A percentile compares a stretch with the other conserved stretches of the same genome.
These are phyloP conservation scores for Aspergillus hiratsukae DNA, from an alignment of 2,329 filamentous ascomycete genomes.

Conservation along the genomic window DNA sequence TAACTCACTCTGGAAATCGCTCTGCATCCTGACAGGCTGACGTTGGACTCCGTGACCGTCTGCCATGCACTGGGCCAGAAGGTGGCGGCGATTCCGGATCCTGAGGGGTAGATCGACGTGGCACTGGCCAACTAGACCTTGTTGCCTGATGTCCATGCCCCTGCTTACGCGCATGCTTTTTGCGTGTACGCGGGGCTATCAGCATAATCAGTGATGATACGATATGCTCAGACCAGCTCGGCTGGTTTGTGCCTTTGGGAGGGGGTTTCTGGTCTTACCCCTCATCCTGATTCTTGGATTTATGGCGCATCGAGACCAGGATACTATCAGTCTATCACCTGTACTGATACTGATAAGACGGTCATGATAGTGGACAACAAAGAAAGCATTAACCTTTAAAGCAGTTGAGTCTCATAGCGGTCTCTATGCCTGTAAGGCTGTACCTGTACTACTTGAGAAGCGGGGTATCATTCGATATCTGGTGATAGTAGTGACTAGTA, in stretches of 20 bases:
- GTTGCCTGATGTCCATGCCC: neutral
- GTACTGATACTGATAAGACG: neutral
- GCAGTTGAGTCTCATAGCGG: neutral
- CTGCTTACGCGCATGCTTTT: neutral
- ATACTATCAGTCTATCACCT: neutral
- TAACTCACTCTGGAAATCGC: constrained; percentile 5
- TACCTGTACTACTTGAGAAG: neutral
- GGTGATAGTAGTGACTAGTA: neutral
- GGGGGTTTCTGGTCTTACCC: neutral
- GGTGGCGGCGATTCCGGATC: neutral
- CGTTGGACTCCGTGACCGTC: neutral
- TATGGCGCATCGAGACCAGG: neutral
- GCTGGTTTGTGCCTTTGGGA: neutral
- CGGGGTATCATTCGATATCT: neutral
- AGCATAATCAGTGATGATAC: neutral
- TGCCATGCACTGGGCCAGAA: neutral
- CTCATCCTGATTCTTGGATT: neutral
- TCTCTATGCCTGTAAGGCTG: too few relatives aligned
- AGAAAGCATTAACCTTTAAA: neutral
- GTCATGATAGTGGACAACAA: neutral
- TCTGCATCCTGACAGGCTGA: neutral
- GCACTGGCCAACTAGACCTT: neutral
- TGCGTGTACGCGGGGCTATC: neutral
- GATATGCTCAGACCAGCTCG: neutral
- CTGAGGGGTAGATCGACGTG: neutral